Conservation (phyloP, 1,284 basidiomycete genomes). For the Coniophora puteana region DNA sequence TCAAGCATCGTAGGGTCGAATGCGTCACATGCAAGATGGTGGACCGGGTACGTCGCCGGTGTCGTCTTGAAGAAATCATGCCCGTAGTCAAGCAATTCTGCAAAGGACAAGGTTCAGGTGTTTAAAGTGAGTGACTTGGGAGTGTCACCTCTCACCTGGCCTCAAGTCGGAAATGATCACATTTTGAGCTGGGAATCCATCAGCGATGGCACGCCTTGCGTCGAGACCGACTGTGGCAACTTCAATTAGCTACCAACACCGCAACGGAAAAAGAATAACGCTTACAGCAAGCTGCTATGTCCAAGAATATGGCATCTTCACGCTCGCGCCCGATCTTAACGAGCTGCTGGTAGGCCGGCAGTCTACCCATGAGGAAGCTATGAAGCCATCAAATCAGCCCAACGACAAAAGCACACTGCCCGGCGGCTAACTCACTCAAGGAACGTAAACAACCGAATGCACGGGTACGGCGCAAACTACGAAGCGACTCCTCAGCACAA, state of each 20-base stretch:
- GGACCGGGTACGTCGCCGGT: slow-evolving; percentile 20
- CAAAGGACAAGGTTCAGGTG: neutral
- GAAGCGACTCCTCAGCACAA: too few relatives aligned
- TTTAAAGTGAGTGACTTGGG: neutral
- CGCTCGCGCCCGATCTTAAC: slow-evolving; percentile 14
- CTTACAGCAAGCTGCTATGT: slow-evolving; percentile 22
- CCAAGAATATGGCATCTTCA: slow-evolving; percentile 18
- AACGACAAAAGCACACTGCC: too few relatives aligned
- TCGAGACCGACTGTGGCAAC: slow-evolving; percentile 23
- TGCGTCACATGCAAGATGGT: slow-evolving; percentile 25
- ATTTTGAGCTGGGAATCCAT: slow-evolving; percentile 22
- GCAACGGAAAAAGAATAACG: slow-evolving; percentile 2
- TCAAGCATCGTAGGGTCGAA: slow-evolving; percentile 19
- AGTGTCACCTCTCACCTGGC: slow-evolving; percentile 10
- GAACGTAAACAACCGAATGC: slow-evolving; percentile 17
- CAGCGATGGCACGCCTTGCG: slow-evolving; percentile 17
- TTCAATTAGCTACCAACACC: neutral
- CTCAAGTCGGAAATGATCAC: slow-evolving; percentile 20
- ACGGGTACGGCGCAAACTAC: slow-evolving; percentile 20
- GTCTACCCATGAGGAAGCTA: neutral
- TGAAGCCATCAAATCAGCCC: too few relatives aligned
- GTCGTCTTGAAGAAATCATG: slow-evolving; percentile 26
- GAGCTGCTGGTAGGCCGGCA: slow-evolving; percentile 12
- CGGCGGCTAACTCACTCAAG: slow-evolving; percentile 7
- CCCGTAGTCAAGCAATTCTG: slow-evolving; percentile 22